These are phyloP conservation scores for Didymella keratinophila DNA, from an alignment of 2,329 filamentous ascomycete genomes.

Conservation along the genomic window DNA sequence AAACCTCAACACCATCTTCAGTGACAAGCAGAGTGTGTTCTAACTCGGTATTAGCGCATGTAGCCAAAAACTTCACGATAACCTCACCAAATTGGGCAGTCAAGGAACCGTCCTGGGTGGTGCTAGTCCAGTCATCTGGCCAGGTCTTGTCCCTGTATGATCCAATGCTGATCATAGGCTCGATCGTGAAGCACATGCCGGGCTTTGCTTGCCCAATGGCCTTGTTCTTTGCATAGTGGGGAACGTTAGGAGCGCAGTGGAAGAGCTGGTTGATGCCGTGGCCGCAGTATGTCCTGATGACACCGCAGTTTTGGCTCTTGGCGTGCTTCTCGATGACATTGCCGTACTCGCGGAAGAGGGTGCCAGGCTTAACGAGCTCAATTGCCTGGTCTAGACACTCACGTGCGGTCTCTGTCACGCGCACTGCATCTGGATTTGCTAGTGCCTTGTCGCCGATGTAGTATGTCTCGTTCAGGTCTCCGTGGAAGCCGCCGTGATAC, in stretches of 20 bases:
- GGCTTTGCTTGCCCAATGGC: constrained; percentile 91
- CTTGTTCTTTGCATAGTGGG: constrained; percentile 99
- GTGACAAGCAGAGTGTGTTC: constrained; percentile 87
- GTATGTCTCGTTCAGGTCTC: constrained; percentile 97
- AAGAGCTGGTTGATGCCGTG: constrained; percentile 95
- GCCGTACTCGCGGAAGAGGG: constrained; percentile 89
- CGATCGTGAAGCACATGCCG: constrained; percentile 98
- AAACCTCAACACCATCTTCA: constrained; percentile 79
- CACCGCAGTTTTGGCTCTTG: constrained; percentile 83
- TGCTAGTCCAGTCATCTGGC: constrained; percentile 99
- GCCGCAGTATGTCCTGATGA: constrained; percentile 94
- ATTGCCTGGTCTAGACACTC: constrained; percentile 93
- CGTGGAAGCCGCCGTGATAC: constrained; percentile 94
- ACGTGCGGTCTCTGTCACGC: constrained; percentile 88
- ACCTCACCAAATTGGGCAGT: constrained; percentile 89
- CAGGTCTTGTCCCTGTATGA: constrained; percentile 93
- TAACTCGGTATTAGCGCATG: constrained; percentile 38
- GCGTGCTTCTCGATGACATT: constrained; percentile 96
- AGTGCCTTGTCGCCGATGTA: constrained; percentile 91
- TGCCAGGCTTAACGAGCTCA: constrained; percentile 89
- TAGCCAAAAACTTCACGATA: too few relatives aligned
- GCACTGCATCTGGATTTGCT: constrained; percentile 83
- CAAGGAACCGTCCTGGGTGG: constrained; percentile 84
- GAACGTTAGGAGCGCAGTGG: constrained; percentile 91
- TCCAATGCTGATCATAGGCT: constrained; percentile 96